Conservation (phyloP, 495 filamentous ascomycete genomes). For the Letharia columbiana region DNA sequence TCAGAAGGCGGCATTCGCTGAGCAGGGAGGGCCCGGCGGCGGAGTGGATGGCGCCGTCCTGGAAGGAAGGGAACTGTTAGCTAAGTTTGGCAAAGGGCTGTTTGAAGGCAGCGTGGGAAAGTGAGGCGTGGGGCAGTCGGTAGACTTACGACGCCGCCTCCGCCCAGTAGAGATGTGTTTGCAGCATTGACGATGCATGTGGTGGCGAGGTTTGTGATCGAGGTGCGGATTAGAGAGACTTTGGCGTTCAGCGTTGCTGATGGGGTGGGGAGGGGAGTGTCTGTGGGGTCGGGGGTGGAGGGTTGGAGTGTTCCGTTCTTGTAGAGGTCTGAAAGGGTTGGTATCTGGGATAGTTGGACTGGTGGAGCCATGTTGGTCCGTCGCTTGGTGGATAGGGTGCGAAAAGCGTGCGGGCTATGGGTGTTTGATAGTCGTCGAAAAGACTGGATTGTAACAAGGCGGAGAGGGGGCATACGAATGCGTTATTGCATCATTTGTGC, state of each 20-base stretch:
- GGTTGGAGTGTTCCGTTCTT: constrained; percentile 30
- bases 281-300: constrained; percentile 22
- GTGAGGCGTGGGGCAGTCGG: constrained; percentile 18
- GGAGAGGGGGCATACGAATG: not conserved
- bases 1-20: constrained; percentile 58
- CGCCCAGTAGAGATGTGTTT: constrained; percentile 68
- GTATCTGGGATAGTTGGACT: constrained; percentile 46
- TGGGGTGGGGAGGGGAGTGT: constrained; percentile 9
- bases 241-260: constrained; percentile 61
- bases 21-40: constrained; percentile 64
- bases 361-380: constrained; percentile 11
- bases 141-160: constrained; percentile 58
- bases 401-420: not conserved
- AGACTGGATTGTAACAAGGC: not conserved
- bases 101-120: not conserved
- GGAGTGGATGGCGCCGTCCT: constrained; percentile 74
- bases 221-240: constrained; percentile 59
- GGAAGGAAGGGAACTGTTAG: not conserved
- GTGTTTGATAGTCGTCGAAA: not conserved
- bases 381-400: not conserved
- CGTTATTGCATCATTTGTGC: not conserved
- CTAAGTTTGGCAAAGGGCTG: not conserved
- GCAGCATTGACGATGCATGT: constrained; percentile 93
- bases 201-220: constrained; percentile 74
- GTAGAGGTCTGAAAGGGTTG: constrained; percentile 58